A percentile compares a stretch with the other conserved stretches of the same genome.
These are phyloP conservation scores for Penicillium roqueforti DNA, from an alignment of 495 filamentous ascomycete species.

Conservation along the genomic window DNA sequence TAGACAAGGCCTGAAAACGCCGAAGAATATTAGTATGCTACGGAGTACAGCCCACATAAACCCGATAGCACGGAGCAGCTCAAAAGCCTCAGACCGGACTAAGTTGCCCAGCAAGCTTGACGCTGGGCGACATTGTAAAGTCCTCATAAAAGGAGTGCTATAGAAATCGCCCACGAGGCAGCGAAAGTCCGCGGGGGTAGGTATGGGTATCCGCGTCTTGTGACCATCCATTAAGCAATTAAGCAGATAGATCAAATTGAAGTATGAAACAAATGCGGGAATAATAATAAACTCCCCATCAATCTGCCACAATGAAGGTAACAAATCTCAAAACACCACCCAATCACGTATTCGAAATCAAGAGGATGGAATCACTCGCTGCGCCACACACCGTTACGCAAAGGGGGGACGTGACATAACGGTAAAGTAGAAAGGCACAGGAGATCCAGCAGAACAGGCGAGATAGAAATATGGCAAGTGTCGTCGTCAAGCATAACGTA, in stretches of 20 bases:
- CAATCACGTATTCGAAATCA: conserved; percentile 5
- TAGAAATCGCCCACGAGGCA: background rate
- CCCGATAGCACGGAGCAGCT: background rate
- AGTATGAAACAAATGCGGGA: background rate
- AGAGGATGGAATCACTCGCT: conserved; percentile 7
- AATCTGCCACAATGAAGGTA: background rate
- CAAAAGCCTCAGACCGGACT: background rate
- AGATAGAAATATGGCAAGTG: background rate
- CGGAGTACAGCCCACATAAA: background rate
- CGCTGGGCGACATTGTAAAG: too few species aligned
- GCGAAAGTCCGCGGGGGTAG: background rate
- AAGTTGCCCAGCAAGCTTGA: too few species aligned
- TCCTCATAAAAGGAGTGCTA: background rate
- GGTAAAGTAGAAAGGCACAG: conserved; percentile 23
- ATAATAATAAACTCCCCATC: background rate
- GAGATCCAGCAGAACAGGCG: background rate
- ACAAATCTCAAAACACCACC: conserved; percentile 18
- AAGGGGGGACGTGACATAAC: conserved; percentile 2
- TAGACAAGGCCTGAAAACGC: background rate
- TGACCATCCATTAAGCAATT: background rate
- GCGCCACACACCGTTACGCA: conserved; percentile 22
- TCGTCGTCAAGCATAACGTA: background rate
- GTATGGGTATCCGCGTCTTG: background rate
- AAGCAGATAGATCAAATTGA: background rate
- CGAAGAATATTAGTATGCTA: background rate